Evolutionary conservation across 2,329 filamentous ascomycete genomes (phyloP), one percentile per base, ranked within the genome.

Genomic region (Aciculosporium take): DNA sequence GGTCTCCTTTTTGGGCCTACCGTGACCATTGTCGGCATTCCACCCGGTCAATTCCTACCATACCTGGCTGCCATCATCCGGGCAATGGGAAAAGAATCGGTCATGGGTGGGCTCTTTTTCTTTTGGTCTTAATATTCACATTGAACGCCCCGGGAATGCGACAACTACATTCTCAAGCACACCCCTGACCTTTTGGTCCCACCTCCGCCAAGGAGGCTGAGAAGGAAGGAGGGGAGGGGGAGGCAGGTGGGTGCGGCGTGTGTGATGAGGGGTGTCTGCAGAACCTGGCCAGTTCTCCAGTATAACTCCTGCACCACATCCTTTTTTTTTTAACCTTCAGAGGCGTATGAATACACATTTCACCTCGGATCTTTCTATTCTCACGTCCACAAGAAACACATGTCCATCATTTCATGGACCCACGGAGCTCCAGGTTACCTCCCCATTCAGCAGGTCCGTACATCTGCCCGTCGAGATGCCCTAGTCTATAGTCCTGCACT

Each of bases 331-430:
- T 23, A 40, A 21, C 31, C 24, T 40, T 40, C 17, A 15, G 39
- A 38, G 39, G 39, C 17, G 42, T 44, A 38, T 10, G 34, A 15
- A 13, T 25, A 33, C 8, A 25, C 29, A 13, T 2, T 29, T 21
- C 33, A 25, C 37, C 28, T 29, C 29, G 18, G 23, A 18, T 33
- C 25, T 24, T 32, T 43, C 37, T 42, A 45, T 42, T 37, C 40
- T 30, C 43, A 45, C 43, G 21, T 42, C 37, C 34, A 25, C 21
- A 33, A 25, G 36, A 40, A 45, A 41, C 32, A 20, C 35, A 25
- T 40, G 31, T 28, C n/a, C 32, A 30, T 40, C 37, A 37, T 38
- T 24, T 32, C 15, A 28, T 37, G 40, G 43, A 40, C 40, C 43
- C 43, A 37, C 38, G 12, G 25, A 28, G 27, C n/a, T 40, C 27